Evolutionary conservation across 371 early-diverging fungal genomes (phyloP), one percentile per base, ranked within the genome.

Genomic region (Circinella minor): DNA sequence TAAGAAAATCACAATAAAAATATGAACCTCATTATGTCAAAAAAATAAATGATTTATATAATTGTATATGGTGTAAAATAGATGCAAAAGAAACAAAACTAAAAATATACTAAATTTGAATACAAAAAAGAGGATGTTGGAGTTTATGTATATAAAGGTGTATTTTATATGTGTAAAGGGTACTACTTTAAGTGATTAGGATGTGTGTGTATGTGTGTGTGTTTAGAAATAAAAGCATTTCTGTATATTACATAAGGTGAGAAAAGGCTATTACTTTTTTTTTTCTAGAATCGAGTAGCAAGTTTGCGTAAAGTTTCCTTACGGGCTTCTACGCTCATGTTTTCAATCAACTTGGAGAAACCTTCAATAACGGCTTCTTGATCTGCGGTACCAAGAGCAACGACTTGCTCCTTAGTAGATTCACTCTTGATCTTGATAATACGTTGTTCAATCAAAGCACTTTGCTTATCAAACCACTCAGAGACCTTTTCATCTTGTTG

Each of bases 401-500:
- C 77, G 34, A 82, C 67, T 57, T 86, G 74, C 34, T 81, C 71
- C 61, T 68, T 65, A 47, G 73, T 59, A 46, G 81, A 83, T 48
- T 83, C 71, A 37, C 74, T 73, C 72, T 82, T 77, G 71, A 85
- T 63, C 61, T 82, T 77, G 65, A 63, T 57, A 60, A 87, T 81
- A 64, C 82, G 74, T 61, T 77, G 81, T 14, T 86, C 84, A 48
- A 91, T 74, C 55, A 74, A 74, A 17, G 77, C 79, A 51, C 77
- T 65, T 7, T 81, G 80, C 59, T 83, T 81, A 64, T 90, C 91
- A 60, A 91, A 84, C 93, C 93, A 93, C 55, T 82, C 81, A 9
- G 87, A 77, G 8, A 92, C 87, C 18, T 65, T 65, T 36, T 78
- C 68, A 67, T 93, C 93, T n/a, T 68, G 49, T 18, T 68, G 59